Base-by-base conservation (phyloP, 352 stramenopile species). In the Globisporangium okanoganense region DNA sequence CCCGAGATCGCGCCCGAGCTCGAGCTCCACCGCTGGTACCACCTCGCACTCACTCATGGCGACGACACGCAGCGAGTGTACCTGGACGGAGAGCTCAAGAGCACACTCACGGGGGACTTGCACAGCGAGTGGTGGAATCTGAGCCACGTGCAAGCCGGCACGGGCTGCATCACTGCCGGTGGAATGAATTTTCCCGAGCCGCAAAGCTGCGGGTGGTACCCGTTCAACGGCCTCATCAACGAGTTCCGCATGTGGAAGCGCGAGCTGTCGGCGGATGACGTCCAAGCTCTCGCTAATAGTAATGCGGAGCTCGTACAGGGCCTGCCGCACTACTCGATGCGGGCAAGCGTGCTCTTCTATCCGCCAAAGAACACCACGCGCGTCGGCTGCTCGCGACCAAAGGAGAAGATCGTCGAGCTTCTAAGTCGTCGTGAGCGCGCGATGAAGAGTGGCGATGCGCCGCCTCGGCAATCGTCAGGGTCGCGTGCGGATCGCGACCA, bases 31-130 rank as follows among this genome's bases (percentile, higher is more conserved):
- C 74, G 61, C 20, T 83, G 72, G 74, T 75, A 83, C 50, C 76
- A 86, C 45, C 41, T 86, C 27, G 65, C 65, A 35, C 47, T 86
- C 22, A 77, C 72, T 6, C 82, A 79, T 36, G 62, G 75, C 13
- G 56, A 55, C 13, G 63, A 72, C 5, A 55, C 56, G 10, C 69
- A 83, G 52, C 38, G 66, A 25, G 69, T 85, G 14, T 83, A 71
- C 36, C 9, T 85, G 13, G 65, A 83, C 43, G 73, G 73, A 10
- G 44, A 70, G 9, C 58, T 79, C 7, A 48, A 71, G 1, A 61
- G 33, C 31, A 64, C 40, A 18, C 53, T 62, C 5, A 54, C 25
- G 0, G 71, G 69, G 5, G 35, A 16, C 2, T 49, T 75, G 3
- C 65, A 76, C 25, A 67, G 59, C 2, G 69, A 82, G 48, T 85